phyloP scores from a whole-genome alignment of 352 stramenopile species.

The Phytopythium chamaehyphon region DNA sequence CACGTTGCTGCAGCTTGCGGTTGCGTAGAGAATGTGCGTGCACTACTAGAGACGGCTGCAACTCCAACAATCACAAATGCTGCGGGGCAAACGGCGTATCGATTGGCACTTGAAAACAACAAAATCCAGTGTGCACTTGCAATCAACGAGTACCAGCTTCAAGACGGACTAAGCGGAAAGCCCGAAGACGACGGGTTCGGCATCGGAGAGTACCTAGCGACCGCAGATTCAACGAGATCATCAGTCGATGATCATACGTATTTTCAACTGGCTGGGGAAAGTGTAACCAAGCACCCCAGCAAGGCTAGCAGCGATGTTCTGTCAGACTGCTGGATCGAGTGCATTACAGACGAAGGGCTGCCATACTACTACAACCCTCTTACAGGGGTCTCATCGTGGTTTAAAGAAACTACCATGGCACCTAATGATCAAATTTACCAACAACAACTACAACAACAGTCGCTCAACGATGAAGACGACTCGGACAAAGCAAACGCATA shows the following conservation, averaged over 20 bases:
- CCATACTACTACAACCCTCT: slow-evolving; percentile 64
- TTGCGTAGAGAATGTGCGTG: slow-evolving; percentile 41
- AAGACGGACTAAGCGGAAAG: slow-evolving; percentile 2
- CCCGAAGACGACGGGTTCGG: not conserved
- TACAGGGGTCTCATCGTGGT: slow-evolving; percentile 56
- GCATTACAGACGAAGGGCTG: slow-evolving; percentile 42
- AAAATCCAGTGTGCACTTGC: slow-evolving; percentile 48
- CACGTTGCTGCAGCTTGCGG: slow-evolving; percentile 60
- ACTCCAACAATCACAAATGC: slow-evolving; percentile 41
- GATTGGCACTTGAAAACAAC: slow-evolving; percentile 49
- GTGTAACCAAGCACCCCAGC: too few relatives aligned
- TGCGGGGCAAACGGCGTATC: slow-evolving; percentile 41
- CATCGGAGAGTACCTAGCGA: not conserved
- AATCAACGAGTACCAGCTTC: slow-evolving; percentile 54
- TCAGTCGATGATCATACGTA: not conserved
- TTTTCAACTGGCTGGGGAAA: not conserved
- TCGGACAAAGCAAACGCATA: too few relatives aligned
- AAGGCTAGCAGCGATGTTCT: not conserved
- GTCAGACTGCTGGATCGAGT: slow-evolving; percentile 37
- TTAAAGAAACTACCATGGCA: slow-evolving; percentile 10
- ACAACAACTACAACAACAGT: too few relatives aligned
- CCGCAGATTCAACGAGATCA: not conserved
- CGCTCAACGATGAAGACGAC: too few relatives aligned
- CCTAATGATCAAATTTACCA: too few relatives aligned
- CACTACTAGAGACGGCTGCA: slow-evolving; percentile 53